Evolutionary conservation across 805 yeast genomes (phyloP).

Genomic region (Candida insectalens): DNA sequence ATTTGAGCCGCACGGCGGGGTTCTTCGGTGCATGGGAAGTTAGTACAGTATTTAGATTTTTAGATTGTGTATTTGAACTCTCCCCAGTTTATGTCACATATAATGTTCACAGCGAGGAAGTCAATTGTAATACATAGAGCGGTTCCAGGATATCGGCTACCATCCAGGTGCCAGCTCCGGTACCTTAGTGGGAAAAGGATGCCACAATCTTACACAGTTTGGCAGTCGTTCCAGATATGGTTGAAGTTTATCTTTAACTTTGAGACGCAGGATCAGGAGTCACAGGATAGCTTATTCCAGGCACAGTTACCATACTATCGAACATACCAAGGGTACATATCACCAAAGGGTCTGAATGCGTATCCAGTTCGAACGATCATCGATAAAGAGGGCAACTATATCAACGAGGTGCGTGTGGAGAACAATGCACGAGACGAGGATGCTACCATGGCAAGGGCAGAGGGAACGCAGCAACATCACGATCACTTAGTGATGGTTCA

Average conservation of each 20-base stretch:
- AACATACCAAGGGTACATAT: constrained; percentile 3
- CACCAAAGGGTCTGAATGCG: constrained; percentile 8
- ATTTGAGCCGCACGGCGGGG: neutral
- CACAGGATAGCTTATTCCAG: constrained; percentile 17
- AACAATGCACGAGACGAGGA: constrained; percentile 6
- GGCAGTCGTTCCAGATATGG: constrained; percentile 19
- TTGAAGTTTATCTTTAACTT: constrained; percentile 8
- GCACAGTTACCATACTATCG: constrained; percentile 19
- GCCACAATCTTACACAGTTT: constrained; percentile 9
- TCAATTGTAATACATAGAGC: no score
- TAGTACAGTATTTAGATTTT: no score
- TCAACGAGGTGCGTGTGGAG: constrained; percentile 21
- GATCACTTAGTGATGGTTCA: constrained; percentile 41
- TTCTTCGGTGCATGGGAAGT: neutral
- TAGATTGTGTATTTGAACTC: no score
- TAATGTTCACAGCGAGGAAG: no score
- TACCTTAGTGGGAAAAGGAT: no score
- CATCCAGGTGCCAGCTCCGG: no score
- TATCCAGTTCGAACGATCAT: constrained; percentile 10
- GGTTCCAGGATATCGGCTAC: no score
- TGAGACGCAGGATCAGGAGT: constrained; percentile 11
- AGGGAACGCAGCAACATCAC: neutral
- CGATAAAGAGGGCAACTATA: constrained; percentile 5
- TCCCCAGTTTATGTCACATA: no score
- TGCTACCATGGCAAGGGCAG: neutral